These are phyloP conservation scores for Starmerella asiatica DNA, from an alignment of 805 yeast genomes.

Conservation along the genomic window DNA sequence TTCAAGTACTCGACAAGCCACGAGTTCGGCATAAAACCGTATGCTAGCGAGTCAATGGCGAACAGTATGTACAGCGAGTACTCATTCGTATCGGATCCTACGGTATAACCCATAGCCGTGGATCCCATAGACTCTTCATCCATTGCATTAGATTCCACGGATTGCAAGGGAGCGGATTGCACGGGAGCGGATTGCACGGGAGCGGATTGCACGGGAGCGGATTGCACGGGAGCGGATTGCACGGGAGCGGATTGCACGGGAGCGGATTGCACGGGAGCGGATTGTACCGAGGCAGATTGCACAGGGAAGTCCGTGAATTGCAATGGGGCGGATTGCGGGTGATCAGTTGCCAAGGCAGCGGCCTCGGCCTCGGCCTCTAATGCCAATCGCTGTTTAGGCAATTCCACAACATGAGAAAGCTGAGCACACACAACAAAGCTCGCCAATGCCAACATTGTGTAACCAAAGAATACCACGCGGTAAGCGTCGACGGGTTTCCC, in stretches of 20 bases:
- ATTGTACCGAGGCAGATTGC: not conserved
- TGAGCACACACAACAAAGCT: constrained; percentile 40
- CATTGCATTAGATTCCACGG: not conserved
- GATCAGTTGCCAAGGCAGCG: not conserved
- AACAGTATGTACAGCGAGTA: constrained; percentile 30
- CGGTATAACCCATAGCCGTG: not conserved
- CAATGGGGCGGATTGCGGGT: not conserved
- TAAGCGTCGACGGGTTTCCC: constrained; percentile 32
- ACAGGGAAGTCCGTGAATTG: not conserved
- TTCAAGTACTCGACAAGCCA: constrained; percentile 80
- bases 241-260: not conserved
- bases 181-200: not conserved
- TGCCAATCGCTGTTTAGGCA: not conserved
- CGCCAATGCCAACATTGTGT: constrained; percentile 40
- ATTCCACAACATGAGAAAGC: constrained; percentile 7
- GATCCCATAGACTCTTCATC: not conserved
- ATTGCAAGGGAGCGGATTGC: not conserved
- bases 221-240: not conserved
- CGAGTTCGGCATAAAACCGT: constrained; percentile 76
- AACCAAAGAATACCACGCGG: constrained; percentile 42
- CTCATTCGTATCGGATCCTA: no score
- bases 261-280: not conserved
- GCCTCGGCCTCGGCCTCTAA: constrained; percentile 1
- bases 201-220: not conserved
- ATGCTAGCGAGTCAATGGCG: constrained; percentile 76